Conservation (phyloP, 371 early-diverging fungal genomes). For the Smittium culicis region DNA sequence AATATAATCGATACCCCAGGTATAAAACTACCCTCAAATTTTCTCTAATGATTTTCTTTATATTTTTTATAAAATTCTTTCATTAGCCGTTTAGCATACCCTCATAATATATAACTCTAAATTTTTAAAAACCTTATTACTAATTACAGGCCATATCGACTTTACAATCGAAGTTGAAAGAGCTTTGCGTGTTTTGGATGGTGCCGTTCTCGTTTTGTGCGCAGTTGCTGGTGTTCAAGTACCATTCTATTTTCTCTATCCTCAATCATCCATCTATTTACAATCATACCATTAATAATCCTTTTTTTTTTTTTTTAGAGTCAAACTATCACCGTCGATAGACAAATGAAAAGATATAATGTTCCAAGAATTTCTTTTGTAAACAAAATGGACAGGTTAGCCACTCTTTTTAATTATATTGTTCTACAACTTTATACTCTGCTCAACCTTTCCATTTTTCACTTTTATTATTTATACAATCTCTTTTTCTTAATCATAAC, state of each 20-base stretch:
- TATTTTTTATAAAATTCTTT: no score
- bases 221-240: slow-evolving; percentile 69
- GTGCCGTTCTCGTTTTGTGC: slow-evolving; percentile 74
- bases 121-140: neutral
- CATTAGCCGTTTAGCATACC: no score
- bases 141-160: slow-evolving; percentile 55
- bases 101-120: neutral
- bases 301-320: slow-evolving; percentile 19
- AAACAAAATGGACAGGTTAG: slow-evolving; percentile 69
- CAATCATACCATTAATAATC: neutral
- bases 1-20: slow-evolving; percentile 86
- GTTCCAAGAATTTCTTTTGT: slow-evolving; percentile 78
- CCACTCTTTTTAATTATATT: neutral
- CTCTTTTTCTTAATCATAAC: neutral
- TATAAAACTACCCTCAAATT: neutral
- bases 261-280: neutral
- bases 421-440: no score
- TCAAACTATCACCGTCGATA: slow-evolving; percentile 95
- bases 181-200: slow-evolving; percentile 79
- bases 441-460: no score
- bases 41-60: no score
- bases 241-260: neutral
- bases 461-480: no score
- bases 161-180: slow-evolving; percentile 88
- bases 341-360: slow-evolving; percentile 80